Evolutionary conservation across 106 monocot species (phyloP).

Genomic region (Vanilla planifolia): DNA sequence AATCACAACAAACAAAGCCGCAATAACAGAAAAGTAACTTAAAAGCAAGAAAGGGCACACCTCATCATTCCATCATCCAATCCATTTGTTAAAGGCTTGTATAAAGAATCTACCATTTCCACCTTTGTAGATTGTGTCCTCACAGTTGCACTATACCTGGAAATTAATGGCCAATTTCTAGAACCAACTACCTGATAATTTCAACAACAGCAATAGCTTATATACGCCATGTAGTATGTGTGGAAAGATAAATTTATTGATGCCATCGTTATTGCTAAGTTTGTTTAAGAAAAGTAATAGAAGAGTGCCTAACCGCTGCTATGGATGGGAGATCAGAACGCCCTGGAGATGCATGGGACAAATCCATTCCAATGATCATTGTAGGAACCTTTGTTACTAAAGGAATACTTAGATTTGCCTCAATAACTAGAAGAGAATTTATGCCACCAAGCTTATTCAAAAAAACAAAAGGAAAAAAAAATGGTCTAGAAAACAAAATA

Average conservation of each 20-base stretch:
- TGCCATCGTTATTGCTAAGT: neutral
- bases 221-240: too few relatives aligned
- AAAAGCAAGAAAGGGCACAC: constrained; percentile 16
- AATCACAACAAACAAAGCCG: neutral
- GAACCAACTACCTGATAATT: constrained; percentile 68
- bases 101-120: constrained; percentile 72
- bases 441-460: constrained; percentile 63
- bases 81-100: constrained; percentile 45
- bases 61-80: constrained; percentile 63
- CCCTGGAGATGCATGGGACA: constrained; percentile 71
- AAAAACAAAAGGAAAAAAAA: constrained; percentile 9
- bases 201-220: neutral
- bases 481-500: neutral
- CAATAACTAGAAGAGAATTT: constrained; percentile 45
- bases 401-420: constrained; percentile 33
- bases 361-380: constrained; percentile 70
- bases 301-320: constrained; percentile 48
- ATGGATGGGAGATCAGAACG: constrained; percentile 56
- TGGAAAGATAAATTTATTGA: neutral
- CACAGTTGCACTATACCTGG: constrained; percentile 69
- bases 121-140: constrained; percentile 67
- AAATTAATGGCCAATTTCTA: constrained; percentile 70
- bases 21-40: neutral
- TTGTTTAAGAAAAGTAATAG: neutral
- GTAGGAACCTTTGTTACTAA: constrained; percentile 48